Conservation (phyloP, 2,329 filamentous ascomycete species). For the Capronia epimyces region DNA sequence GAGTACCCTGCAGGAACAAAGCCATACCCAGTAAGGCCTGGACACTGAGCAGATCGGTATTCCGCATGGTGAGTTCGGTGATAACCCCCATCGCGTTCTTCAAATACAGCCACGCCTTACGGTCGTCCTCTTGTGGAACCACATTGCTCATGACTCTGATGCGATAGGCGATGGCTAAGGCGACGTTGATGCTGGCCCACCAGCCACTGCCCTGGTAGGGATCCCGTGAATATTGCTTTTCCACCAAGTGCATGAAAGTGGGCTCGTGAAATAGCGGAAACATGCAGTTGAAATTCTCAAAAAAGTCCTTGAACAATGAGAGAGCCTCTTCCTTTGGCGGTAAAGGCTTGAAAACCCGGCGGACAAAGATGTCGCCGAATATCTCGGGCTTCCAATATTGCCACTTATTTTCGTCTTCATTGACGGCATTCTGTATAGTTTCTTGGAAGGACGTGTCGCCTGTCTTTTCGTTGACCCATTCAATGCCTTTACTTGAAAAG, state of each 20-base stretch:
- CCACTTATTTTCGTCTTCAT: slow-evolving; percentile 84
- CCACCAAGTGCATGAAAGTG: slow-evolving; percentile 95
- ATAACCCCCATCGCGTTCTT: slow-evolving; percentile 96
- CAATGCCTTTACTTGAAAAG: slow-evolving; percentile 94
- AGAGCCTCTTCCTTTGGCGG: slow-evolving; percentile 82
- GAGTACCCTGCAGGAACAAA: slow-evolving; percentile 90
- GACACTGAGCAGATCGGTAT: slow-evolving; percentile 89
- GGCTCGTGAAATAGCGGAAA: slow-evolving; percentile 96
- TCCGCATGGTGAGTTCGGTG: slow-evolving; percentile 88
- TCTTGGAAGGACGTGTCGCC: slow-evolving; percentile 91
- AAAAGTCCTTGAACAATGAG: slow-evolving; percentile 85
- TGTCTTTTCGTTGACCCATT: slow-evolving; percentile 97
- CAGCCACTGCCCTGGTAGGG: slow-evolving; percentile 93
- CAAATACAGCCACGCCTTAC: slow-evolving; percentile 89
- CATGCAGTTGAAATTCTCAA: slow-evolving; percentile 99
- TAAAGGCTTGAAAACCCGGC: slow-evolving; percentile 74
- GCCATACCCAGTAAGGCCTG: slow-evolving; percentile 91
- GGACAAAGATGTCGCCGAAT: slow-evolving; percentile 84
- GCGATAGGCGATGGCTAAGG: slow-evolving; percentile 85
- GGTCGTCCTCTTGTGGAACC: slow-evolving; percentile 82
- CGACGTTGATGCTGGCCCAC: slow-evolving; percentile 97
- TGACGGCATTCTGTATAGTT: slow-evolving; percentile 77
- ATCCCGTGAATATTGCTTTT: slow-evolving; percentile 85
- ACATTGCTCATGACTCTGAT: slow-evolving; percentile 93
- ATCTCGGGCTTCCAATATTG: slow-evolving; percentile 98